Percentiles rank a stretch among this genome's conserved stretches.
Evolutionary conservation across 2,329 filamentous ascomycete genomes (phyloP).

Genomic region (Periconia macrospinosa): DNA sequence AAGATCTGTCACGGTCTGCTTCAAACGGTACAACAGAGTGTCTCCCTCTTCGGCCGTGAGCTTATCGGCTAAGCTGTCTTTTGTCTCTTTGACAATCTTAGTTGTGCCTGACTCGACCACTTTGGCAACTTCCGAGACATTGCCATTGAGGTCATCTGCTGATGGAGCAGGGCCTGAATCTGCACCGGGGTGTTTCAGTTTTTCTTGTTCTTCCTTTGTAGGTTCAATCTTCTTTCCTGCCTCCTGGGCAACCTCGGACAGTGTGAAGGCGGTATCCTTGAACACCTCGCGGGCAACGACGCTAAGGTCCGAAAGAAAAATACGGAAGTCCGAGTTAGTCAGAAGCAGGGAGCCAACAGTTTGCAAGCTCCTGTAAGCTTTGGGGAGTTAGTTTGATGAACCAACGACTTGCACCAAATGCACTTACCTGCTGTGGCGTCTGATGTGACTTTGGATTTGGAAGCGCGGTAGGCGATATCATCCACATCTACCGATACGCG

Average conservation of each 20-base stretch:
- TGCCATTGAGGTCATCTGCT: constrained; percentile 61
- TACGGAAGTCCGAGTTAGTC: constrained; percentile 86
- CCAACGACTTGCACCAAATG: not conserved
- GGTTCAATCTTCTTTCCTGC: constrained; percentile 75
- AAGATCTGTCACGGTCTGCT: constrained; percentile 73
- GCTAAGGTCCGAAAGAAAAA: constrained; percentile 79
- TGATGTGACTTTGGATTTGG: constrained; percentile 66
- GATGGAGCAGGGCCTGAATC: constrained; percentile 59
- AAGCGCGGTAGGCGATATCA: constrained; percentile 63
- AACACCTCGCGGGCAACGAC: constrained; percentile 83
- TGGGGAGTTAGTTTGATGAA: constrained; percentile 18
- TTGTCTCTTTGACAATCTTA: constrained; percentile 59
- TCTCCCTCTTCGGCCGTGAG: constrained; percentile 71
- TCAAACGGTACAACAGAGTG: constrained; percentile 73
- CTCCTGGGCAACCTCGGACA: constrained; percentile 75
- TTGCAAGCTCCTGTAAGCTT: constrained; percentile 78
- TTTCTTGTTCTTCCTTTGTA: constrained; percentile 61
- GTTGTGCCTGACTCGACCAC: constrained; percentile 49
- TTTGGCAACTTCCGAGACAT: constrained; percentile 49
- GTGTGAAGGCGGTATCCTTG: constrained; percentile 77
- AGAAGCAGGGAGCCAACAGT: constrained; percentile 84
- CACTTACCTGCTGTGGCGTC: constrained; percentile 69
- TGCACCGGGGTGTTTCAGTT: constrained; percentile 54
- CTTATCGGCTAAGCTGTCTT: constrained; percentile 73
- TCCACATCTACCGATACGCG: constrained; percentile 68